These are phyloP conservation scores for Annulohypoxylon stygium DNA, from an alignment of 495 filamentous ascomycete species.

Conservation along the genomic window DNA sequence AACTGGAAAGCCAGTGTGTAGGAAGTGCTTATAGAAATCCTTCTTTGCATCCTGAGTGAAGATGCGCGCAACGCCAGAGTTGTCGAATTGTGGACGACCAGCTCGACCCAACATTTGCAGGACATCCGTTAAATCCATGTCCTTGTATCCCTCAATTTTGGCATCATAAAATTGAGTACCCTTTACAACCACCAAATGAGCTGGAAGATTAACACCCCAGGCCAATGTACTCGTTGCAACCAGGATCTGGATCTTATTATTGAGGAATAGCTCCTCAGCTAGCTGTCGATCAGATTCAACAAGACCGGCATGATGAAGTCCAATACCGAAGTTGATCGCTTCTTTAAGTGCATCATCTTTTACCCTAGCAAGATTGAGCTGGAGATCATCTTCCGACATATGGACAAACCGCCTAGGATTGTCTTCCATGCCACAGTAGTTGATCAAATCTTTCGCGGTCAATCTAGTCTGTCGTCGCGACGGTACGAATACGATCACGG, in stretches of 20 bases:
- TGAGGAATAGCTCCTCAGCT: constrained; percentile 92
- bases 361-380: constrained; percentile 82
- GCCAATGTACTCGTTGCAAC: constrained; percentile 97
- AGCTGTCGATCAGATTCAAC: constrained; percentile 94
- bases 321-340: constrained; percentile 94
- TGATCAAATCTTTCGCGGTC: constrained; percentile 95
- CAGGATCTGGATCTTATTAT: constrained; percentile 98
- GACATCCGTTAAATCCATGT: constrained; percentile 99
- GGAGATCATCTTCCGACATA: constrained; percentile 95
- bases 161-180: constrained; percentile 99
- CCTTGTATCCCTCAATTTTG: constrained; percentile 96
- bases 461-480: constrained; percentile 94
- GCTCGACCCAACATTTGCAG: constrained; percentile 98
- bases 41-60: constrained; percentile 99
- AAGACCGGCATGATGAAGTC: constrained; percentile 95
- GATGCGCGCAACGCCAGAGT: constrained; percentile 93
- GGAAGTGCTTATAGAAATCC: constrained; percentile 99
- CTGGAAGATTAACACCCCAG: constrained; percentile 98
- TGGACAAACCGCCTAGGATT: constrained; percentile 91
- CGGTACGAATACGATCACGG: constrained; percentile 98
- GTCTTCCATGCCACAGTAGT: constrained; percentile 98
- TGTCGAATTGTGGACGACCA: constrained; percentile 95
- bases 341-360: constrained; percentile 94
- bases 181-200: constrained; percentile 97
- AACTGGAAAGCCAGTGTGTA: constrained; percentile 98